phyloP scores from a whole-genome alignment of 2,329 filamentous ascomycete genomes.

The Myrmaecium sp. region DNA sequence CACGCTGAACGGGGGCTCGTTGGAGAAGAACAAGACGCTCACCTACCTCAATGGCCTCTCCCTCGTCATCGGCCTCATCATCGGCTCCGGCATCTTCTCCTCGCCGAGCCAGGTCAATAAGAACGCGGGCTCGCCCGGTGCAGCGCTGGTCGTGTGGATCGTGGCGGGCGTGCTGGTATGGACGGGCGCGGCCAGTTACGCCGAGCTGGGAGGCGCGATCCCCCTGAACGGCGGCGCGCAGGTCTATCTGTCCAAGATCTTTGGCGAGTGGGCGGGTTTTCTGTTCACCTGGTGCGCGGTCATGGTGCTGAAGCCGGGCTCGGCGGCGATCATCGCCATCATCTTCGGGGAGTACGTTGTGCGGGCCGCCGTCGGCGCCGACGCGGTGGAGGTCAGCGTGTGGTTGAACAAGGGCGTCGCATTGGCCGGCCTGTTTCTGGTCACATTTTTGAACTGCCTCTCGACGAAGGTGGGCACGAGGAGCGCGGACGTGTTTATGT shows the following conservation, averaged over 20 bases:
- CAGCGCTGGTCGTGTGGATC: conserved; percentile 77
- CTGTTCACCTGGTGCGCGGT: conserved; percentile 95
- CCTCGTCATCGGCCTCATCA: conserved; percentile 80
- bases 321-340: conserved; percentile 85
- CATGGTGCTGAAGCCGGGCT: conserved; percentile 82
- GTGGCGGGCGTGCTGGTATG: conserved; percentile 86
- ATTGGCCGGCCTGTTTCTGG: conserved; percentile 52
- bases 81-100: conserved; percentile 92
- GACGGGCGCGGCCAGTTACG: conserved; percentile 91
- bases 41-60: conserved; percentile 90
- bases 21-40: conserved; percentile 91
- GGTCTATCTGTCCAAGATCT: conserved; percentile 89
- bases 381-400: conserved; percentile 59
- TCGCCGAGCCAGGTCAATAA: conserved; percentile 84
- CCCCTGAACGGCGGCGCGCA: conserved; percentile 89
- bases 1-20: conserved; percentile 52
- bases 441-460: conserved; percentile 77
- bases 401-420: conserved; percentile 90
- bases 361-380: conserved; percentile 69
- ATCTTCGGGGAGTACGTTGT: conserved; percentile 98
- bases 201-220: conserved; percentile 88
- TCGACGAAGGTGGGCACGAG: conserved; percentile 78
- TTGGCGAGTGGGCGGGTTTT: conserved; percentile 83
- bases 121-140: conserved; percentile 81
- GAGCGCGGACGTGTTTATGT: conserved; percentile 86